Percentiles rank a stretch among this genome's conserved stretches.
phyloP scores from a whole-genome alignment of 192 early-diverging fungal species.

The Rhizoclosmatium sp. region DNA sequence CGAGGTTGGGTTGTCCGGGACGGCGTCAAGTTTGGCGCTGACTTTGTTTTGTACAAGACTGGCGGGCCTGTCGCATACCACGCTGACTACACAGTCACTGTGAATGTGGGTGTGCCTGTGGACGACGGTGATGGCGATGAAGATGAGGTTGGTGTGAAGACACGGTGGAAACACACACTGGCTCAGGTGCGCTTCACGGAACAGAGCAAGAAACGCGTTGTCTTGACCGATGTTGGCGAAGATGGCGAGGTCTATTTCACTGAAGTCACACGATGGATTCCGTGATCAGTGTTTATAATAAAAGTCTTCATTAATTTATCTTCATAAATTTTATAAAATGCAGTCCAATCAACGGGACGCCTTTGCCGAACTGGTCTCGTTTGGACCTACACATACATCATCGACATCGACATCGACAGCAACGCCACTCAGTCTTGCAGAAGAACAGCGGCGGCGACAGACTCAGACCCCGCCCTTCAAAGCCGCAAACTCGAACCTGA shows the following conservation, averaged over 20 bases:
- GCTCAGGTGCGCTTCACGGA: slow-evolving; percentile 14
- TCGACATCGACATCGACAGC: neutral
- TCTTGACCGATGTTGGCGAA: neutral
- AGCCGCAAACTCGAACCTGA: neutral
- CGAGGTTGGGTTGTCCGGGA: slow-evolving; percentile 22
- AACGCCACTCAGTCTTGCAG: neutral
- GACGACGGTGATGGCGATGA: neutral
- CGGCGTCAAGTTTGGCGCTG: slow-evolving; percentile 10
- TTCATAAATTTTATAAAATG: too few species aligned
- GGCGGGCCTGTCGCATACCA: slow-evolving; percentile 16
- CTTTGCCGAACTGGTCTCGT: slow-evolving; percentile 22
- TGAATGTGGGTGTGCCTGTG: neutral
- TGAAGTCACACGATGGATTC: neutral
- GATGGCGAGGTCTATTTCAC: too few species aligned
- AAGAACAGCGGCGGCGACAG: neutral
- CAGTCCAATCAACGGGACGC: neutral
- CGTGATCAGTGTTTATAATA: neutral
- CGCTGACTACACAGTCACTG: slow-evolving; percentile 18
- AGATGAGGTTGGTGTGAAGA: neutral
- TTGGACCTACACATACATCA: neutral
- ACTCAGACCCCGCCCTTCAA: neutral
- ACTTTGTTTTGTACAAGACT: slow-evolving; percentile 17
- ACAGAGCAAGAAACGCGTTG: slow-evolving; percentile 12
- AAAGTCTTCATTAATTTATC: too few species aligned
- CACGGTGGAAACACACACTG: neutral